These are phyloP conservation scores for Solanum infundibuliforme DNA, from an alignment of 257 asterid genomes.

Conservation along the genomic window DNA sequence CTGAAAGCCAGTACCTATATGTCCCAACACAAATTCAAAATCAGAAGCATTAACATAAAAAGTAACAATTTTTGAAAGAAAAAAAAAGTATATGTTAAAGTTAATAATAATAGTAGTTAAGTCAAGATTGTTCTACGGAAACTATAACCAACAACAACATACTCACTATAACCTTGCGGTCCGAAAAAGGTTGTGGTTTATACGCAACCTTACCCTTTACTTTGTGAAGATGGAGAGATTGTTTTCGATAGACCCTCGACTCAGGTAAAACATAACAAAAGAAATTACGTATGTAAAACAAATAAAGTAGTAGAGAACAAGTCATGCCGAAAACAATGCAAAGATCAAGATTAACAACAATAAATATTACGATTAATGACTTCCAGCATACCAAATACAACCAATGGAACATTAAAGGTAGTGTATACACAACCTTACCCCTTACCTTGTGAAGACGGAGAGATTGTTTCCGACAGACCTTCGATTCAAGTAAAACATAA, in stretches of 20 bases:
- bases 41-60: neutral
- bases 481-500: neutral
- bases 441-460: neutral
- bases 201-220: neutral
- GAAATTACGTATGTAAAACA: neutral
- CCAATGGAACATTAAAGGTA: neutral
- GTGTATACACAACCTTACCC: neutral
- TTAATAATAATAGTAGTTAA: neutral
- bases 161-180: neutral
- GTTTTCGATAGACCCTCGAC: neutral
- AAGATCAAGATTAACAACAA: neutral
- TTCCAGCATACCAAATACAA: neutral
- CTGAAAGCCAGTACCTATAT: constrained; percentile 68
- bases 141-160: neutral
- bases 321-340: neutral
- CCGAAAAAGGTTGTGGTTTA: neutral
- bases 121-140: neutral
- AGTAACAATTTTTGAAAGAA: neutral
- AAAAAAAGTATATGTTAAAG: neutral
- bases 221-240: too few relatives aligned
- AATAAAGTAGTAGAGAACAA: neutral
- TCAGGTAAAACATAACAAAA: neutral
- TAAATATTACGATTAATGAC: neutral
- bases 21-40: neutral
- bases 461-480: neutral